A percentile compares a stretch with the other conserved stretches of the same genome.
phyloP scores from a whole-genome alignment of 352 stramenopile species.

The Phytophthora aleatoria region DNA sequence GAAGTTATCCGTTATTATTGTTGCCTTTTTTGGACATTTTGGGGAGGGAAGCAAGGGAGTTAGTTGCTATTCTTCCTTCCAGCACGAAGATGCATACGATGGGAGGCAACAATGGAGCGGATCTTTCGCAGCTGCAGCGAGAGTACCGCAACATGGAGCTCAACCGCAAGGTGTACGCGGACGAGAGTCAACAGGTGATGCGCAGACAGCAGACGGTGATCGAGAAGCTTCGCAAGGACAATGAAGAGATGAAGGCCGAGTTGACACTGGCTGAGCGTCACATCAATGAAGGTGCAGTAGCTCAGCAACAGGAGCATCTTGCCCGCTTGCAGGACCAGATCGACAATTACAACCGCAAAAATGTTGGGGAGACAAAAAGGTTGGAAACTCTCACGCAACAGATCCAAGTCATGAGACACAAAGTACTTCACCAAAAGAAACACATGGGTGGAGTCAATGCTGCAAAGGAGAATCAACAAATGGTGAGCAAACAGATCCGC shows the following conservation, averaged over 20 bases:
- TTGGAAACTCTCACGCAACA: slow-evolving; percentile 89
- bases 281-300: slow-evolving; percentile 81
- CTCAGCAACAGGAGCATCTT: slow-evolving; percentile 85
- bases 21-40: slow-evolving; percentile 20
- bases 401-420: slow-evolving; percentile 85
- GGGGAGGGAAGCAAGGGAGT: no score
- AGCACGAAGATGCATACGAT: slow-evolving; percentile 25
- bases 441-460: slow-evolving; percentile 97
- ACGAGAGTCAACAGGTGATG: slow-evolving; percentile 94
- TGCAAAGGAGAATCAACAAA: slow-evolving; percentile 94
- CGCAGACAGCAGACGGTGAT: slow-evolving; percentile 94
- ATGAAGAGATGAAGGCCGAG: slow-evolving; percentile 89
- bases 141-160: slow-evolving; percentile 98
- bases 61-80: neutral
- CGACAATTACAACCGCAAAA: slow-evolving; percentile 88
- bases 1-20: slow-evolving; percentile 23
- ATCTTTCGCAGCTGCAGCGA: slow-evolving; percentile 93
- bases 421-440: slow-evolving; percentile 91
- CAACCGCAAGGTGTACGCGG: slow-evolving; percentile 94
- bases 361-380: slow-evolving; percentile 83
- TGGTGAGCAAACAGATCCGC: slow-evolving; percentile 96
- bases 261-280: slow-evolving; percentile 90
- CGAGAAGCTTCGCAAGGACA: slow-evolving; percentile 88
- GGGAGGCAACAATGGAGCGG: slow-evolving; percentile 41
- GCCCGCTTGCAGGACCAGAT: slow-evolving; percentile 87